These are phyloP conservation scores for Chernovozyma sophiae-reginae DNA, from an alignment of 1,139 yeast genomes.

Conservation along the genomic window DNA sequence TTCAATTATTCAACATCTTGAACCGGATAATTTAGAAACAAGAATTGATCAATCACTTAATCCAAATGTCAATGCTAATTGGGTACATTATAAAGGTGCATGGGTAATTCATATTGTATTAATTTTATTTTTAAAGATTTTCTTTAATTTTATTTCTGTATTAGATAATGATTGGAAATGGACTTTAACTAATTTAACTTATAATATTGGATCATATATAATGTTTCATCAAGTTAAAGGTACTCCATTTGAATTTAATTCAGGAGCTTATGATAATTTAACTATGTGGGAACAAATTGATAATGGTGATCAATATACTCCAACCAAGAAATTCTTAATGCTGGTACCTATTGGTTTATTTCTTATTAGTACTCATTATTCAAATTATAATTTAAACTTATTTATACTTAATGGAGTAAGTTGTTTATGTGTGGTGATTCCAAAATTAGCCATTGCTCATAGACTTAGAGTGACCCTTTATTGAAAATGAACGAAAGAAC, in stretches of 20 bases:
- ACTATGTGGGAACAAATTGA: constrained; percentile 99
- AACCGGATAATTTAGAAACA: constrained; percentile 89
- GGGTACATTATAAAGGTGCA: constrained; percentile 96
- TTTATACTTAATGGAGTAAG: constrained; percentile 77
- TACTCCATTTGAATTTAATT: constrained; percentile 93
- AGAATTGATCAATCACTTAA: constrained; percentile 86
- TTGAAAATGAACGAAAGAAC: too few species aligned
- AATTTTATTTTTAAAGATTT: constrained; percentile 65
- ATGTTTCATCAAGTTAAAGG: constrained; percentile 98
- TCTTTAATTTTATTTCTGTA: constrained; percentile 72
- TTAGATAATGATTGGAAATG: constrained; percentile 79
- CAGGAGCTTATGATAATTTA: constrained; percentile 92
- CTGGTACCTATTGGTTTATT: constrained; percentile 88
- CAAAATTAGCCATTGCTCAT: constrained; percentile 82
- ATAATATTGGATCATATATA: constrained; percentile 85
- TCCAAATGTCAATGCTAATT: constrained; percentile 88
- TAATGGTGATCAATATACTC: constrained; percentile 95
- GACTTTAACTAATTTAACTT: constrained; percentile 89
- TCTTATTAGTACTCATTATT: constrained; percentile 84
- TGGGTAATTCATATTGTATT: constrained; percentile 91
- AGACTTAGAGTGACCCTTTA: constrained; percentile 65
- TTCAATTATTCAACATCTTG: constrained; percentile 73
- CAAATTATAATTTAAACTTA: constrained; percentile 75
- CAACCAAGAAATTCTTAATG: constrained; percentile 87
- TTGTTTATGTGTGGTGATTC: constrained; percentile 79